Base-by-base conservation (phyloP, 768 basidiomycete genomes). In the Russula sp. region DNA sequence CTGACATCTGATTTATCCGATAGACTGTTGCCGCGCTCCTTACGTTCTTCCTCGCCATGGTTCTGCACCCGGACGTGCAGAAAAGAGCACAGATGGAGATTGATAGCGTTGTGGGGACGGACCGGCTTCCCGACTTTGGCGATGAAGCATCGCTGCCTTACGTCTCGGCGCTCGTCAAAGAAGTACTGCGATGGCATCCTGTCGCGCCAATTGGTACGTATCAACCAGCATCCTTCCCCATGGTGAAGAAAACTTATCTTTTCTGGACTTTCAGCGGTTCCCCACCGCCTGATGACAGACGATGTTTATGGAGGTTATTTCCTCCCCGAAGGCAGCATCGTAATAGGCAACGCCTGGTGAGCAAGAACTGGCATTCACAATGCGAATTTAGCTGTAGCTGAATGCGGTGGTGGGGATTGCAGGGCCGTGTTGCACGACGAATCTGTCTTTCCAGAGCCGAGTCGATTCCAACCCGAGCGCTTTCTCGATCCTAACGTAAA, bases 21-120 rank as follows among this genome's bases (percentile, higher is more conserved):
- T 36, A 71, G 70, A 71, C 70, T 0, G 65, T 67, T 32, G 63
- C 70, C 5, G 56, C 66, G 8, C 63, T 71, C 45, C 61, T 63
- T 22, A 66, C 73, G 0, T 72, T 74, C 63, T 67, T 73, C 63
- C 65, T 74, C 5, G 73, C 72, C 1, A 73, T 72, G 71, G 62
- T 68, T 2, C 66, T 69, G 22, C 58, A 66, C 58, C 71, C 71
- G 9, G 68, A 68, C 2, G 64, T 69, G 5, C 71, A 72, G 47
- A 45, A 36, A 11, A 62, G 59, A 20, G 70, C 71, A 0, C 73
- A 72, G 56, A 68, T 35, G 25, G 70, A 72, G 60, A 64, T 74
- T 34, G 73, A 72, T 56, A 34, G 32, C 8, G 66, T 72, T 6
- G 61, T 72, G 3, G 71, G 70, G 14, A 32, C 54, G 13, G 68